Base-by-base conservation (phyloP, 2,329 filamentous ascomycete species). In the Cladosporium sp. region DNA sequence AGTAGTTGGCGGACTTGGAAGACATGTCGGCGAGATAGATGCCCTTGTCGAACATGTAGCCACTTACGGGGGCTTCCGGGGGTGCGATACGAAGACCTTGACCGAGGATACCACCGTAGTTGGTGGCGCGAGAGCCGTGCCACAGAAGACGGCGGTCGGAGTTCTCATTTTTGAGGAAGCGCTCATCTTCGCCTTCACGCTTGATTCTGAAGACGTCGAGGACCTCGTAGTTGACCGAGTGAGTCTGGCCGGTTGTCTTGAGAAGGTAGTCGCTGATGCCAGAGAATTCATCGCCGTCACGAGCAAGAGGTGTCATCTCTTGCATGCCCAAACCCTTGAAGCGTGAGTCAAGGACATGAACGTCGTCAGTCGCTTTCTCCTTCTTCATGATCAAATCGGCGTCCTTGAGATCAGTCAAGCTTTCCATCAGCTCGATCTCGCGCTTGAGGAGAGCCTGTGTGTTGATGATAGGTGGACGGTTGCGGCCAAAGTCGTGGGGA, bases 71-170 rank as follows among this genome's bases (percentile, higher is more conserved):
- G 0, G 89, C 89, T 66, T 94, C 85, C 0, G 85, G 85, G 0
- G 90, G 90, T 6, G 90, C 90, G 57, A 95, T 95, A n/a, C 88
- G 85, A 6, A 95, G 78, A 56, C 90, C 90, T 67, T 95, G 88
- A 51, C 83, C 86, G 36, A 95, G 79, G 52, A 95, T 95, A 62
- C 89, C 90, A 62, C 85, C 88, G 57, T 84, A 95, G 66, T 95
- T 95, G 46, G 87, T 93, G 27, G 77, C 79, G 29, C 88, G 83
- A 13, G 86, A 91, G 13, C 90, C 89, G 64, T 95, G 90, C 90
- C 90, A 95, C 2, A 95, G 76, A 1, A 95, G 80, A 15, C 87
- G 82, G 19, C 85, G 80, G 63, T 93, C 80, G 41, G 78, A 79
- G 53, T 75, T 83, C 7, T 65, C 47, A 38, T 78, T 81, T 36